These are phyloP conservation scores for Didymella keratinophila DNA, from an alignment of 2,329 filamentous ascomycete species.

Conservation along the genomic window DNA sequence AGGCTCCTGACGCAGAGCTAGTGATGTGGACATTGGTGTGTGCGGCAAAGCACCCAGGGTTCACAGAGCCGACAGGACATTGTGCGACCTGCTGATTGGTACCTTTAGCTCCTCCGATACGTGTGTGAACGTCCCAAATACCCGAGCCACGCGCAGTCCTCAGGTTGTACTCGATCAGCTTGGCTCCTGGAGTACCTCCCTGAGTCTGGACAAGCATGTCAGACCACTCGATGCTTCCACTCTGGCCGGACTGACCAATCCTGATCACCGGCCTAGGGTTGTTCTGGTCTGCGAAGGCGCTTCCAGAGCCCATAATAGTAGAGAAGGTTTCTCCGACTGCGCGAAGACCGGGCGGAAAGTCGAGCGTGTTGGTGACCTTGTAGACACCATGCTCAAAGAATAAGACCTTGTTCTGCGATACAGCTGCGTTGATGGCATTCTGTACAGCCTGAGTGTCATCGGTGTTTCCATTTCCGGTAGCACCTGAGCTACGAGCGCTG, in stretches of 20 bases:
- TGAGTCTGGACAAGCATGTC: conserved; percentile 77
- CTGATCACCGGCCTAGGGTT: conserved; percentile 71
- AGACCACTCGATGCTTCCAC: conserved; percentile 72
- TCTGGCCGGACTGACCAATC: conserved; percentile 71
- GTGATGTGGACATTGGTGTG: conserved; percentile 65
- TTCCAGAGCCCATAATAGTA: conserved; percentile 79
- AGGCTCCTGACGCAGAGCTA: conserved; percentile 64
- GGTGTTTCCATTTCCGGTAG: conserved; percentile 78
- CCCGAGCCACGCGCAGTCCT: conserved; percentile 59
- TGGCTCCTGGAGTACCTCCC: conserved; percentile 73
- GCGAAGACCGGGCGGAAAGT: conserved; percentile 72
- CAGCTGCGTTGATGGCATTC: conserved; percentile 71
- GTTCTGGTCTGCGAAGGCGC: conserved; percentile 55
- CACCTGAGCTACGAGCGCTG: conserved; percentile 56
- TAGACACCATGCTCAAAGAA: conserved; percentile 69
- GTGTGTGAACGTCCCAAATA: conserved; percentile 89
- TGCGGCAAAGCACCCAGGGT: conserved; percentile 73
- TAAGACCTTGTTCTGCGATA: conserved; percentile 62
- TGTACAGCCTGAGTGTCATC: conserved; percentile 88
- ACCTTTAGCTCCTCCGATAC: conserved; percentile 81
- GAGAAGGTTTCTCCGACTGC: conserved; percentile 89
- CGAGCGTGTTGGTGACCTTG: conserved; percentile 64
- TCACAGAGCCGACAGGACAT: conserved; percentile 73
- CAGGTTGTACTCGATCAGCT: conserved; percentile 78
- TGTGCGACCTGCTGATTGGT: conserved; percentile 78